Evolutionary conservation across 2,329 filamentous ascomycete genomes (phyloP).

Genomic region (Sporothrix pallida): DNA sequence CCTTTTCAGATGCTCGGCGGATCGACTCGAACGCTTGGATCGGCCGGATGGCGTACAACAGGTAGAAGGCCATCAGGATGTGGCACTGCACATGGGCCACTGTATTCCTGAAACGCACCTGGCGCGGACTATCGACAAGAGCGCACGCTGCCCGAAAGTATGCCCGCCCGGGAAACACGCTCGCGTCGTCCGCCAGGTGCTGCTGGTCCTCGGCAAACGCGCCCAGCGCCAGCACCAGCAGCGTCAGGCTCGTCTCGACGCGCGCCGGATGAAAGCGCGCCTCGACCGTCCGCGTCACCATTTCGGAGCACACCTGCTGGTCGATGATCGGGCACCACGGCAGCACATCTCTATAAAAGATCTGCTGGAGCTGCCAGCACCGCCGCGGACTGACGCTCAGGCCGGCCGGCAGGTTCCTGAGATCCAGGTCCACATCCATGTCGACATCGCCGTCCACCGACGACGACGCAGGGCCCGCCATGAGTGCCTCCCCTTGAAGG

Average conservation of each 20-base stretch:
- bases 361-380: slow-evolving; percentile 36
- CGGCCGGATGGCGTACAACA: slow-evolving; percentile 16
- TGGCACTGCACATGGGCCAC: slow-evolving; percentile 12
- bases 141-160: slow-evolving; percentile 14
- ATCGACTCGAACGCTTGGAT: slow-evolving; percentile 14
- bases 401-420: not conserved
- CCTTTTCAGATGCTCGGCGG: slow-evolving; percentile 11
- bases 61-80: slow-evolving; percentile 1
- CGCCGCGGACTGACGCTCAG: slow-evolving; percentile 1
- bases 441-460: not conserved
- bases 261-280: slow-evolving; percentile 20
- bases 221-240: slow-evolving; percentile 34
- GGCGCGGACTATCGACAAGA: not conserved
- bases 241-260: slow-evolving; percentile 24
- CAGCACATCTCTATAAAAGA: slow-evolving; percentile 37
- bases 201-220: slow-evolving; percentile 14
- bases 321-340: slow-evolving; percentile 40
- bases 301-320: slow-evolving; percentile 32
- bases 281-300: slow-evolving; percentile 33
- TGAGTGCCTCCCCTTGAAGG: not conserved
- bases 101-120: not conserved
- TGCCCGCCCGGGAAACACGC: not conserved
- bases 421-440: not conserved
- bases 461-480: not conserved
- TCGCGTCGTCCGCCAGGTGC: not conserved